phyloP scores from a whole-genome alignment of 2,329 filamentous ascomycete species.

The Fusarium sublunatum region DNA sequence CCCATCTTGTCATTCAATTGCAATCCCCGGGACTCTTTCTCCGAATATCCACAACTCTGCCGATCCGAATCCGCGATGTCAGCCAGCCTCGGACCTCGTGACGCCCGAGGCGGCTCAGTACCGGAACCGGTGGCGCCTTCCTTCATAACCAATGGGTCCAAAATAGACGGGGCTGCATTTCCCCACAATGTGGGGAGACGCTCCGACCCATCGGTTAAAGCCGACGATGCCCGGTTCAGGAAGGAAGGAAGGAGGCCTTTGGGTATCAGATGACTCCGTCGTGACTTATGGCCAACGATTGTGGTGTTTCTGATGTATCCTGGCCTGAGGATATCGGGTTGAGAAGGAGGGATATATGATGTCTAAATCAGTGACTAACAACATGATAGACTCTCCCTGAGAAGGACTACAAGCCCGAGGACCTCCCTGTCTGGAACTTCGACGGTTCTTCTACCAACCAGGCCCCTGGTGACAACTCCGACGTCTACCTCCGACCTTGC shows the following conservation, averaged over 20 bases:
- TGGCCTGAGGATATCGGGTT: background rate
- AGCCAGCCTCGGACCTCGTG: constrained; percentile 14
- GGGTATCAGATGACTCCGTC: background rate
- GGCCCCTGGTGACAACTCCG: constrained; percentile 93
- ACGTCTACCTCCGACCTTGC: constrained; percentile 93
- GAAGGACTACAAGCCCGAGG: constrained; percentile 62
- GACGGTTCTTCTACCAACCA: constrained; percentile 90
- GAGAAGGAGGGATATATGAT: background rate
- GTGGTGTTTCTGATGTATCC: too few species aligned
- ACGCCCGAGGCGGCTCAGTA: constrained; percentile 16
- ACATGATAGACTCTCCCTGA: constrained; percentile 60
- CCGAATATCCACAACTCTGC: constrained; percentile 4
- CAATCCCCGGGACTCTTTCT: constrained; percentile 1
- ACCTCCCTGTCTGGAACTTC: constrained; percentile 68
- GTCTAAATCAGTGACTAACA: background rate
- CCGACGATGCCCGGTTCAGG: constrained; percentile 20
- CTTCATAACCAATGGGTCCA: constrained; percentile 17
- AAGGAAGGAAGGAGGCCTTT: background rate
- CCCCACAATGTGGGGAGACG: constrained; percentile 13
- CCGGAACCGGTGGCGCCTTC: constrained; percentile 16
- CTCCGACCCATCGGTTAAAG: constrained; percentile 13
- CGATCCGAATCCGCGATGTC: constrained; percentile 14
- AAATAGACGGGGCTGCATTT: constrained; percentile 11
- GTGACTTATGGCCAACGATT: too few species aligned
- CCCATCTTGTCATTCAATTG: background rate